Evolutionary conservation across 495 filamentous ascomycete species (phyloP).

Genomic region (Podospora appendiculata): DNA sequence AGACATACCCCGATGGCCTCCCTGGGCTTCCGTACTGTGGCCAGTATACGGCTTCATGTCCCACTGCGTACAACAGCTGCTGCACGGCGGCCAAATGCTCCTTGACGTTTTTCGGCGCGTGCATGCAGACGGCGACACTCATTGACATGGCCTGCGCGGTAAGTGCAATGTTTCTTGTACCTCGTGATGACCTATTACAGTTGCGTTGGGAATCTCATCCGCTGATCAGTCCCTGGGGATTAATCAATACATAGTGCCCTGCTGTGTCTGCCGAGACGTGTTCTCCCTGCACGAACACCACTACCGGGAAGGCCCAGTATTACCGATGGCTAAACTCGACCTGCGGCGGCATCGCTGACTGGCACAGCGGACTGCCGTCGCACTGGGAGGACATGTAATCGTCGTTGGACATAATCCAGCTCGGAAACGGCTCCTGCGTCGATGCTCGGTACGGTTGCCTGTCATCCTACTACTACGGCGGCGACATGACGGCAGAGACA

Average conservation of each 20-base stretch:
- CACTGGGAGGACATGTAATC: background rate
- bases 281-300: background rate
- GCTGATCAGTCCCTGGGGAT: too few relatives aligned
- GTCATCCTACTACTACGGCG: too few relatives aligned
- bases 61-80: background rate
- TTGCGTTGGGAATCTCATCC: too few relatives aligned
- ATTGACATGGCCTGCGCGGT: background rate
- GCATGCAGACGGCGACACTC: background rate
- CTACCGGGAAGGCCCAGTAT: background rate
- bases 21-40: background rate
- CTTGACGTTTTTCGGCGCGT: background rate
- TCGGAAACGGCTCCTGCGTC: background rate
- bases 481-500: background rate
- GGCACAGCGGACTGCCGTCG: background rate
- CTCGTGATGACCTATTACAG: too few relatives aligned
- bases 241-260: too few relatives aligned
- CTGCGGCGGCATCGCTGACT: background rate
- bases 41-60: background rate
- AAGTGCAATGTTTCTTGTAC: too few relatives aligned
- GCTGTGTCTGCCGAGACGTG: too few relatives aligned
- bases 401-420: background rate
- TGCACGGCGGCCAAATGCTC: background rate
- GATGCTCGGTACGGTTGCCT: background rate
- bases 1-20: background rate
- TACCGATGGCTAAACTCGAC: constrained; percentile 2